Evolutionary conservation across 73 alveolate genomes (phyloP).

Genomic region (Tetrahymena thermophila): DNA sequence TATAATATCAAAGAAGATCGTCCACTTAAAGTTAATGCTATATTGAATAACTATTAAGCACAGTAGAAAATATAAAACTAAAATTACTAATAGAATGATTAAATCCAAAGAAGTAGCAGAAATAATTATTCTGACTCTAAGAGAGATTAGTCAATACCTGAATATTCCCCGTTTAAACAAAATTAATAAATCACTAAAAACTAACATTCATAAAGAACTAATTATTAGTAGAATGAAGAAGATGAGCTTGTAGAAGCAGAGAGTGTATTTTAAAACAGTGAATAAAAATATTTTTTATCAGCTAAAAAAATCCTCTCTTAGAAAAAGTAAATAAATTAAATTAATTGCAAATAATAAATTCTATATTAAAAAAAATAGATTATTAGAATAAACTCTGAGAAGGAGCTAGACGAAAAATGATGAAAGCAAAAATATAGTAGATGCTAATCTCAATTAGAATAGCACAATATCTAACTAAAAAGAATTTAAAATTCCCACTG

Average conservation of each 20-base stretch:
- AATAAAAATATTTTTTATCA: background rate
- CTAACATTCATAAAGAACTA: background rate
- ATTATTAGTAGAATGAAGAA: background rate
- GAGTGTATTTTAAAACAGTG: background rate
- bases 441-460: background rate
- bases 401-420: background rate
- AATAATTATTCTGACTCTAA: background rate
- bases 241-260: background rate
- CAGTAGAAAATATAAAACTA: background rate
- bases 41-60: background rate
- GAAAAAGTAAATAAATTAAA: background rate
- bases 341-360: too few relatives aligned
- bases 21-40: background rate
- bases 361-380: background rate
- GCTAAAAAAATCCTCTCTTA: background rate
- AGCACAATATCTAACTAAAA: background rate
- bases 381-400: background rate
- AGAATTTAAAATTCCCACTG: background rate
- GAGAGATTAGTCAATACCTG: background rate
- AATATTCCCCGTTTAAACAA: background rate
- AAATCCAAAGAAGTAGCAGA: background rate
- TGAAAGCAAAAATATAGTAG: background rate
- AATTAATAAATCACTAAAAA: background rate
- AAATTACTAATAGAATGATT: background rate
- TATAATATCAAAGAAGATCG: background rate